Evolutionary conservation across 169 alveolate genomes (phyloP).

Genomic region (Babesia sp.): DNA sequence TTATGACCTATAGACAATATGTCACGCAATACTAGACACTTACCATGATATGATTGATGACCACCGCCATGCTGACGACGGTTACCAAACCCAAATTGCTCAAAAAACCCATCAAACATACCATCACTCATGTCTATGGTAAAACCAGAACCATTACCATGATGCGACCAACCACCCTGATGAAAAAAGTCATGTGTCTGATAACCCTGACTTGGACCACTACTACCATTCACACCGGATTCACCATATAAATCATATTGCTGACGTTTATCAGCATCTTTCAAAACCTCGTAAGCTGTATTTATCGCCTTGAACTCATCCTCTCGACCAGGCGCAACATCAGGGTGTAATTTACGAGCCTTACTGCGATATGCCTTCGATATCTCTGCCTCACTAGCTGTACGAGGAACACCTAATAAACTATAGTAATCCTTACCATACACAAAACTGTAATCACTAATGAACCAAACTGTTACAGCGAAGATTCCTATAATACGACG

Average conservation of each 20-base stretch:
- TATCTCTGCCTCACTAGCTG: slow-evolving; percentile 86
- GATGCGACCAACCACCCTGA: slow-evolving; percentile 61
- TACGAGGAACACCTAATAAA: slow-evolving; percentile 82
- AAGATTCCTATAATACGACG: not conserved
- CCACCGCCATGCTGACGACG: slow-evolving; percentile 32
- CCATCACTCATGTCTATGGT: slow-evolving; percentile 80
- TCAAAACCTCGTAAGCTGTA: slow-evolving; percentile 91
- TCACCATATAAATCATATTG: slow-evolving; percentile 91
- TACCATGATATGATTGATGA: slow-evolving; percentile 6
- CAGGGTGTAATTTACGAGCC: slow-evolving; percentile 90
- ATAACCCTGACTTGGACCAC: slow-evolving; percentile 55
- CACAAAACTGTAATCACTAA: not conserved
- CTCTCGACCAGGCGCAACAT: slow-evolving; percentile 85
- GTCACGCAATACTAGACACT: not conserved
- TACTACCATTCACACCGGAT: slow-evolving; percentile 84
- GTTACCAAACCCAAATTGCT: slow-evolving; percentile 71
- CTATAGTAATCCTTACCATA: slow-evolving; percentile 77
- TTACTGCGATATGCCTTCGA: slow-evolving; percentile 91
- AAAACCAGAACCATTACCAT: slow-evolving; percentile 56
- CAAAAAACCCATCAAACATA: slow-evolving; percentile 79
- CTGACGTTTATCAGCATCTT: slow-evolving; percentile 87
- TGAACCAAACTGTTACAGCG: not conserved
- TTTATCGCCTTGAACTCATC: slow-evolving; percentile 87
- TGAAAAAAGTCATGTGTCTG: slow-evolving; percentile 39
- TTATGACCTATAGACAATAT: slow-evolving; percentile 65